Evolutionary conservation across 2,329 filamentous ascomycete species (phyloP).

Genomic region (Diaporthe aspalathi): DNA sequence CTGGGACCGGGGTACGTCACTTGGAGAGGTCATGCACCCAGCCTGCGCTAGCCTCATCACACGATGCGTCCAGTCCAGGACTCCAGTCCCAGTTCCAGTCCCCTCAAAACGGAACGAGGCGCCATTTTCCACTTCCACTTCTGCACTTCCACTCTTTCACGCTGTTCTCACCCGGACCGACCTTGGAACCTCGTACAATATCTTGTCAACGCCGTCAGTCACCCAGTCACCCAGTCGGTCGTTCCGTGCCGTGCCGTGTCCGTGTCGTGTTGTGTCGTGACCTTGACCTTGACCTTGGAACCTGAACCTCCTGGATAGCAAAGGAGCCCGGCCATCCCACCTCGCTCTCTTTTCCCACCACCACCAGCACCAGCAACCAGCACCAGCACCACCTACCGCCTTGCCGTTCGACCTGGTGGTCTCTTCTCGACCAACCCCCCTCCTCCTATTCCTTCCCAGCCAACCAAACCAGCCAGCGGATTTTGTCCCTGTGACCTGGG

Average conservation of each 20-base stretch:
- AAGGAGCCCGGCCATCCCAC: conserved; percentile 10
- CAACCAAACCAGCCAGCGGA: neutral
- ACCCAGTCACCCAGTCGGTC: conserved; percentile 24
- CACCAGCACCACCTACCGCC: conserved; percentile 1
- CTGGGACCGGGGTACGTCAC: conserved; percentile 35
- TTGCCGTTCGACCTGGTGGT: conserved; percentile 22
- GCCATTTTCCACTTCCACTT: conserved; percentile 37
- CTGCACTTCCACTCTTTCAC: conserved; percentile 24
- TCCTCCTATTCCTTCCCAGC: neutral
- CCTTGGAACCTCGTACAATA: conserved; percentile 22
- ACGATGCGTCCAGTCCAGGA: conserved; percentile 33
- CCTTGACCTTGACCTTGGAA: conserved; percentile 25
- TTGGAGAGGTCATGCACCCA: conserved; percentile 34
- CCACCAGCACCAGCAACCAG: neutral
- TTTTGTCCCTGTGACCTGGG: neutral
- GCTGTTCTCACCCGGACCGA: conserved; percentile 27
- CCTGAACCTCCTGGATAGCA: conserved; percentile 16
- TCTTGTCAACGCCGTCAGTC: conserved; percentile 28
- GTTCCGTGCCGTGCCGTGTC: conserved; percentile 27
- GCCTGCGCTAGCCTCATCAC: conserved; percentile 36
- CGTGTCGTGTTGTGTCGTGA: conserved; percentile 30
- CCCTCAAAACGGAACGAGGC: conserved; percentile 40
- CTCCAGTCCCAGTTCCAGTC: conserved; percentile 16
- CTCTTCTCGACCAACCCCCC: neutral
- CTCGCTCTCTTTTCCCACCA: conserved; percentile 28